These are phyloP conservation scores for Gastrolobium villosum DNA, from an alignment of 306 rosid genomes.

Conservation along the genomic window DNA sequence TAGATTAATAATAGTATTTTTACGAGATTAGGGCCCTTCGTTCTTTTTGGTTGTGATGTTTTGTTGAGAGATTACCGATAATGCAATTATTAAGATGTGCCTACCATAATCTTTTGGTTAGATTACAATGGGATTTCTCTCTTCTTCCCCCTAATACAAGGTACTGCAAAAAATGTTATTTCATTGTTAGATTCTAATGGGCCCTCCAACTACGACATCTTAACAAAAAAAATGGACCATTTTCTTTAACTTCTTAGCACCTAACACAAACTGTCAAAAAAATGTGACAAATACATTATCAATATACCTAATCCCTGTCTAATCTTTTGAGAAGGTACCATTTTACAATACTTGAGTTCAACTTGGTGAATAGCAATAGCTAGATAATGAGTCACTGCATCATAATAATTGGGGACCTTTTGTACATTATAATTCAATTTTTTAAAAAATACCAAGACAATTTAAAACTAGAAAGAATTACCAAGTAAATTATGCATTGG, in stretches of 20 bases:
- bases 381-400: not conserved
- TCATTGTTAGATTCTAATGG: conserved; percentile 49
- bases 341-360: conserved; percentile 27
- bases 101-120: conserved; percentile 34
- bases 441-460: too few relatives aligned
- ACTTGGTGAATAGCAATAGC: not conserved
- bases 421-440: too few relatives aligned
- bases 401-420: conserved; percentile 3
- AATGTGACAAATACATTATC: not conserved
- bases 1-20: not conserved
- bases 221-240: conserved; percentile 46
- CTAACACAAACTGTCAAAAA: conserved; percentile 9
- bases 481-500: too few relatives aligned
- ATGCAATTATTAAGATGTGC: conserved; percentile 37
- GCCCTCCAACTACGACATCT: conserved; percentile 53
- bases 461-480: too few relatives aligned
- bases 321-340: conserved; percentile 30
- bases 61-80: conserved; percentile 15
- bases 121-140: conserved; percentile 34
- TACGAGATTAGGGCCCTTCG: conserved; percentile 27
- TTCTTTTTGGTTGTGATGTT: conserved; percentile 40
- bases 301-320: conserved; percentile 29
- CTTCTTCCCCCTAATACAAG: conserved; percentile 32
- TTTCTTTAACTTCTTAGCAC: conserved; percentile 13
- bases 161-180: conserved; percentile 31